Conservation (phyloP, 73 alveolate species). For the Paramecium bursaria region DNA sequence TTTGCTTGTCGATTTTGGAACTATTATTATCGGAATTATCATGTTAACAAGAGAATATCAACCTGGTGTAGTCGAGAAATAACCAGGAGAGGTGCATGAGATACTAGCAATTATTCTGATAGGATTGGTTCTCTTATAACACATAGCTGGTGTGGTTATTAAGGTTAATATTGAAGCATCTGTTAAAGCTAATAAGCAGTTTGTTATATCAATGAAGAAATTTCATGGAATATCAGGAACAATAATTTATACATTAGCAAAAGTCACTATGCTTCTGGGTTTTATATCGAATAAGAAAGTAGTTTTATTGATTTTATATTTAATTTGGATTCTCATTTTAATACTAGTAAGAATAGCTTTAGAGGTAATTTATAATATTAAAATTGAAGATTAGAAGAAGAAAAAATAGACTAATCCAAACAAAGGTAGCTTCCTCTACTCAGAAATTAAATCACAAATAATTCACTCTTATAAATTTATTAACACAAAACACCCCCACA, state of each 20-base stretch:
- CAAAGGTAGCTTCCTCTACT: neutral
- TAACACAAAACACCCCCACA: constrained; percentile 19
- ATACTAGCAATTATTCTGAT: constrained; percentile 10
- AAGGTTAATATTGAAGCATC: constrained; percentile 37
- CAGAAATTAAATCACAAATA: neutral
- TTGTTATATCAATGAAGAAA: neutral
- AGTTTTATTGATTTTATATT: neutral
- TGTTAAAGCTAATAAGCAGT: neutral
- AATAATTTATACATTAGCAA: constrained; percentile 26
- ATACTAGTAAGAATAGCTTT: constrained; percentile 40
- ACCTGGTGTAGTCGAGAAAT: neutral
- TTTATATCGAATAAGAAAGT: neutral
- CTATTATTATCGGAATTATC: constrained; percentile 32
- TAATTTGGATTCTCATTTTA: neutral
- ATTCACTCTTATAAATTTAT: constrained; percentile 15
- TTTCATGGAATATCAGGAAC: constrained; percentile 52
- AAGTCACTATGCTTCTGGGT: constrained; percentile 53
- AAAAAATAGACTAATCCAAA: neutral
- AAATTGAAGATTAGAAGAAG: neutral
- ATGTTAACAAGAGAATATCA: constrained; percentile 2
- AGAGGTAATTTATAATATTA: neutral
- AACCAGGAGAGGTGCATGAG: neutral
- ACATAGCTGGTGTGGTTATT: constrained; percentile 40
- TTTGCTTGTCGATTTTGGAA: constrained; percentile 30
- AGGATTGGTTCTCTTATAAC: constrained; percentile 18